These are phyloP conservation scores for Ogataea henricii DNA, from an alignment of 805 yeast species.

Conservation along the genomic window DNA sequence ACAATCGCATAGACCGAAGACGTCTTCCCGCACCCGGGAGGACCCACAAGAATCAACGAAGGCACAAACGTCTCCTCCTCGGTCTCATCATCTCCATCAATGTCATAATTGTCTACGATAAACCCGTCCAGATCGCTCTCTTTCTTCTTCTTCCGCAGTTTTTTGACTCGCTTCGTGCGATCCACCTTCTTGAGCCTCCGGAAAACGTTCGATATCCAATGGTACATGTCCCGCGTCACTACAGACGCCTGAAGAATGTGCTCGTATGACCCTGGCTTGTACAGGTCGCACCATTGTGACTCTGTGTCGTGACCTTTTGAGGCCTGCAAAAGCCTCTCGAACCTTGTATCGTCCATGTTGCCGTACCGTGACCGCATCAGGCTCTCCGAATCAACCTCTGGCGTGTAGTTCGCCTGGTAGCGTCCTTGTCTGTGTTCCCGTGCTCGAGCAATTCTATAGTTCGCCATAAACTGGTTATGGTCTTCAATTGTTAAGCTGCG, in stretches of 20 bases:
- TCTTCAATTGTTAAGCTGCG: too few relatives aligned
- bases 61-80: slow-evolving; percentile 55
- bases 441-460: slow-evolving; percentile 4
- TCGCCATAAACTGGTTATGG: background rate
- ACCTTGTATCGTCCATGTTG: slow-evolving; percentile 7
- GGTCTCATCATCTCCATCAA: slow-evolving; percentile 23
- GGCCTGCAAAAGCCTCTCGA: slow-evolving; percentile 10
- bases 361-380: slow-evolving; percentile 9
- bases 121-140: slow-evolving; percentile 37
- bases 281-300: slow-evolving; percentile 45
- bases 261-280: slow-evolving; percentile 39
- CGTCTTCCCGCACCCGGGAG: slow-evolving; percentile 77
- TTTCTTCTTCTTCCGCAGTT: slow-evolving; percentile 25
- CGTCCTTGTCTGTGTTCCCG: too few relatives aligned
- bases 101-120: slow-evolving; percentile 39
- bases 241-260: slow-evolving; percentile 38
- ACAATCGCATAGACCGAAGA: slow-evolving; percentile 69
- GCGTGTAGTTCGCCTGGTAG: background rate
- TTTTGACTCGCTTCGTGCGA: slow-evolving; percentile 28
- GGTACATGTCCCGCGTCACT: slow-evolving; percentile 29
- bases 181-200: slow-evolving; percentile 30
- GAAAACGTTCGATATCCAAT: slow-evolving; percentile 47
- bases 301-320: slow-evolving; percentile 7
- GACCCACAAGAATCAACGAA: slow-evolving; percentile 66
- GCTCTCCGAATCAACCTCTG: slow-evolving; percentile 4